Percentiles rank a stretch among this genome's conserved stretches.
Evolutionary conservation across 192 early-diverging fungal species (phyloP).

Genomic region (Coemansia sp.): DNA sequence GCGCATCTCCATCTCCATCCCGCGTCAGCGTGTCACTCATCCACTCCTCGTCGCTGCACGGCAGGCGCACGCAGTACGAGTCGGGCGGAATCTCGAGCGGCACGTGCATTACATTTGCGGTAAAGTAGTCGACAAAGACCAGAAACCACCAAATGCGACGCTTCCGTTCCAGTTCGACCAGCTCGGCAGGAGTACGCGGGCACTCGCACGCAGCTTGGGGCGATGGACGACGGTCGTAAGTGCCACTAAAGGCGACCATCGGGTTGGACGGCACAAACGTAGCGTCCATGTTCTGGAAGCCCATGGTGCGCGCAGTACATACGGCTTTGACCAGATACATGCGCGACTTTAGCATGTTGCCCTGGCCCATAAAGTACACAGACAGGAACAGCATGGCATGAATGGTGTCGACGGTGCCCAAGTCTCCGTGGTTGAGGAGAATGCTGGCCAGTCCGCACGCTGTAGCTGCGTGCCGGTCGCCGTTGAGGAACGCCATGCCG

Average conservation of each 20-base stretch:
- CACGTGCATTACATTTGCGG: conserved; percentile 56
- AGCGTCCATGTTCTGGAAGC: conserved; percentile 47
- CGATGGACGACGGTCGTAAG: conserved; percentile 27
- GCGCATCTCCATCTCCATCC: background rate
- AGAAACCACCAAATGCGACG: conserved; percentile 56
- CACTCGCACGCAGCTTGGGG: conserved; percentile 26
- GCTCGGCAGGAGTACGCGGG: conserved; percentile 20
- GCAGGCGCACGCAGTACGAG: conserved; percentile 54
- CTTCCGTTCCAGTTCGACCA: conserved; percentile 43
- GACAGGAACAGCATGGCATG: conserved; percentile 55
- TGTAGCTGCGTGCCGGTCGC: conserved; percentile 49
- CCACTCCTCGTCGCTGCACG: conserved; percentile 56
- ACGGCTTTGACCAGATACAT: conserved; percentile 56
- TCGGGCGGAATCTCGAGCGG: conserved; percentile 53
- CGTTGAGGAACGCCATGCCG: conserved; percentile 53
- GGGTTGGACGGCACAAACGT: conserved; percentile 46
- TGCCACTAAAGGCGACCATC: conserved; percentile 43
- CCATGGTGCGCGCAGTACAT: conserved; percentile 51
- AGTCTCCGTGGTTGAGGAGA: conserved; percentile 44
- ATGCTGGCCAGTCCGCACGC: conserved; percentile 49
- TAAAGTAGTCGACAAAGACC: conserved; percentile 55
- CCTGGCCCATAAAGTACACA: conserved; percentile 56
- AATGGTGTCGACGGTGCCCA: conserved; percentile 41
- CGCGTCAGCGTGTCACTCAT: conserved; percentile 25
- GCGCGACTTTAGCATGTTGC: conserved; percentile 55